phyloP scores from a whole-genome alignment of 352 stramenopile genomes.

The Lagenidium sp. region DNA sequence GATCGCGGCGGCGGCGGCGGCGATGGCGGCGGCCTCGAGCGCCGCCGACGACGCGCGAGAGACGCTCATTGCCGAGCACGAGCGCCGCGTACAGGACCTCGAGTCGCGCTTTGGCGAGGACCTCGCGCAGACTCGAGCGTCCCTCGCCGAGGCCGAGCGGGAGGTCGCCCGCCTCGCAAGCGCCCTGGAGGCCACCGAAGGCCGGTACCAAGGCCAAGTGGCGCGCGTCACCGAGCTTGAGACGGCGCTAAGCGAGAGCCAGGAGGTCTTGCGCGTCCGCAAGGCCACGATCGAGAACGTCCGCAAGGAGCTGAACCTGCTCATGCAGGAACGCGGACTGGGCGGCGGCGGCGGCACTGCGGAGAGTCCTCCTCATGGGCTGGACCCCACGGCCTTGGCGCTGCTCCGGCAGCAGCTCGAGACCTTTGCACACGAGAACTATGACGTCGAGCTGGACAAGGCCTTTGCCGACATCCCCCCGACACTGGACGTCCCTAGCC shows the following conservation, averaged over 20 bases:
- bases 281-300: conserved; percentile 42
- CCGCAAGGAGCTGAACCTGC: conserved; percentile 23
- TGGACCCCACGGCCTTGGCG: conserved; percentile 21
- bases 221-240: too few relatives aligned
- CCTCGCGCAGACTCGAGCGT: conserved; percentile 4
- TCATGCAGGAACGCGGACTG: conserved; percentile 1
- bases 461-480: conserved; percentile 21
- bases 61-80: too few relatives aligned
- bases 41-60: too few relatives aligned
- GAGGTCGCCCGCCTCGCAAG: too few relatives aligned
- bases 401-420: conserved; percentile 39
- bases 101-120: not conserved
- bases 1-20: not conserved
- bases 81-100: not conserved
- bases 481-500: conserved; percentile 25
- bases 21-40: too few relatives aligned
- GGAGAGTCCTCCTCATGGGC: conserved; percentile 3
- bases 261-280: conserved; percentile 21
- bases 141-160: conserved; percentile 9
- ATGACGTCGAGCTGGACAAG: conserved; percentile 19
- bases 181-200: too few relatives aligned
- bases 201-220: too few relatives aligned
- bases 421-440: conserved; percentile 31
- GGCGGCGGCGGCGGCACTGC: not conserved
- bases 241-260: conserved; percentile 20